Percentiles rank a stretch among this genome's conserved stretches.
These are phyloP conservation scores for Teratosphaeriaceae sp. DNA, from an alignment of 2,329 filamentous ascomycete species.

Conservation along the genomic window DNA sequence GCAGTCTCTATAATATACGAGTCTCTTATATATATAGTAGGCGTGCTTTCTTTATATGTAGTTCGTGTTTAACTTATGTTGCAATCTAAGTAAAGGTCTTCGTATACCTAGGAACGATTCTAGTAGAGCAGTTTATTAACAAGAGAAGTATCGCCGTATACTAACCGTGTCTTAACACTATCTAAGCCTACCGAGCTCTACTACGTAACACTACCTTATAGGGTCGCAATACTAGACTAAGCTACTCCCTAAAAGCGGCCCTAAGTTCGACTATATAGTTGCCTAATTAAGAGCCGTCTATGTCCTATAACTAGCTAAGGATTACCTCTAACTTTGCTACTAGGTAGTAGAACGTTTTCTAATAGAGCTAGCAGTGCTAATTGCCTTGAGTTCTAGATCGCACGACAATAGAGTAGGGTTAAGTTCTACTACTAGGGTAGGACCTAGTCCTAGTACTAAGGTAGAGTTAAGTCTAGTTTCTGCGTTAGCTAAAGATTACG, in stretches of 20 bases:
- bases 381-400: not conserved
- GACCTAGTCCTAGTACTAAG: slow-evolving; percentile 1
- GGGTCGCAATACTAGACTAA: too few species aligned
- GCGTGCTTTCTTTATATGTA: too few species aligned
- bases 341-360: not conserved
- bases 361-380: not conserved
- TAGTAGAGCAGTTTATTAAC: too few species aligned
- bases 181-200: too few species aligned
- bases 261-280: not conserved
- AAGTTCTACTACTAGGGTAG: not conserved
- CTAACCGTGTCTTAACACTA: too few species aligned
- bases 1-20: too few species aligned
- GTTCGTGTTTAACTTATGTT: too few species aligned
- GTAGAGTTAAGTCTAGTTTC: not conserved
- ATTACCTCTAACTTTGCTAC: not conserved
- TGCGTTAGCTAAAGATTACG: not conserved
- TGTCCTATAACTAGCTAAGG: not conserved
- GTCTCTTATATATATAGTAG: too few species aligned
- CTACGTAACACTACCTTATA: too few species aligned
- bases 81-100: too few species aligned
- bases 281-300: not conserved
- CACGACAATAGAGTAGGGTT: not conserved
- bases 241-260: not conserved
- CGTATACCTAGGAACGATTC: too few species aligned
- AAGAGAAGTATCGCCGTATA: too few species aligned